Conservation (phyloP, 2,329 filamentous ascomycete species). For the Monilinia laxa region DNA sequence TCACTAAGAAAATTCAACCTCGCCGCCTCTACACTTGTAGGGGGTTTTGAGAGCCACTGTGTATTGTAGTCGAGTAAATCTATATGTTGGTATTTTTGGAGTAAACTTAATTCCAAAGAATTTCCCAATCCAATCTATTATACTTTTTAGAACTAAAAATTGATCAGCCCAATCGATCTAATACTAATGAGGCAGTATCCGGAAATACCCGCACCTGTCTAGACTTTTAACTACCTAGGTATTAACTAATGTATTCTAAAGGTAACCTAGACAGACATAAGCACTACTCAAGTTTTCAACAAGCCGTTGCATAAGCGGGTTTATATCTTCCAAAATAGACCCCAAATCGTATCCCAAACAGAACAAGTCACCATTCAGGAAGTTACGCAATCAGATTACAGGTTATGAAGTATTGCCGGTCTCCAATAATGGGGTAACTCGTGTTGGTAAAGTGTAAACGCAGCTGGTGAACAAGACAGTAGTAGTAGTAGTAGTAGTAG, state of each 20-base stretch:
- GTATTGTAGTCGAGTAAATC: too few species aligned
- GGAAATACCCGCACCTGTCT: neutral
- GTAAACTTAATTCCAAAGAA: too few species aligned
- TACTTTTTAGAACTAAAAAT: too few species aligned
- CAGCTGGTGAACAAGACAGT: too few species aligned
- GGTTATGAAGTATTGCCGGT: neutral
- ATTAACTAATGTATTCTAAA: neutral
- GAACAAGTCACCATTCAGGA: neutral
- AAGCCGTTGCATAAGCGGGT: neutral
- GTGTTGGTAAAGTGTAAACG: neutral
- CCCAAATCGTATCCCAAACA: slow-evolving; percentile 1
- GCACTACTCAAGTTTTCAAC: neutral
- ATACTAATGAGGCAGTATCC: neutral
- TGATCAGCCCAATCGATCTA: neutral
- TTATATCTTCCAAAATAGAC: neutral
- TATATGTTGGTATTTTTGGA: too few species aligned
- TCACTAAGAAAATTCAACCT: neutral
- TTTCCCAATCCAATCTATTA: too few species aligned
- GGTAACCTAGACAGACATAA: neutral
- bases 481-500: too few species aligned
- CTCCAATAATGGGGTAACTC: neutral
- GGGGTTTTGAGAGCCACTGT: too few species aligned
- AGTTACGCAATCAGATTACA: slow-evolving; percentile 3
- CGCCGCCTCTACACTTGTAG: too few species aligned
- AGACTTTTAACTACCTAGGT: too few species aligned